Evolutionary conservation across 371 early-diverging fungal genomes (phyloP).

Genomic region (Massospora cicadina): DNA sequence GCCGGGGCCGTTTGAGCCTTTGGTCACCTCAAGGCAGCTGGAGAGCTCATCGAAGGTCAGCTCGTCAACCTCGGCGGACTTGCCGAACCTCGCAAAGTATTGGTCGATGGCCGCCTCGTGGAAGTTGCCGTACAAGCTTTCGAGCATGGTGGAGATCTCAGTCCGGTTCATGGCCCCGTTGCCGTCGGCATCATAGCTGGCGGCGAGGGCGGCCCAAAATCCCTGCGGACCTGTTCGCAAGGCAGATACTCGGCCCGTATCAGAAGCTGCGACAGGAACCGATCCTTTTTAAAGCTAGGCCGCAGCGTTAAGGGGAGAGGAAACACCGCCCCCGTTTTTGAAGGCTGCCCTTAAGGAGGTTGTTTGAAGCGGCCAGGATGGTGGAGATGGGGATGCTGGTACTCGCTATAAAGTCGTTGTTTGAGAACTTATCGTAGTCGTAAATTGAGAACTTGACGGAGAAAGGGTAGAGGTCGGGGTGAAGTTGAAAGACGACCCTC

Average conservation of each 20-base stretch:
- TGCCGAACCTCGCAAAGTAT: slow-evolving; percentile 37
- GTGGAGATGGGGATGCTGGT: slow-evolving; percentile 22
- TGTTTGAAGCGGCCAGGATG: slow-evolving; percentile 13
- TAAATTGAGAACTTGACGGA: slow-evolving; percentile 47
- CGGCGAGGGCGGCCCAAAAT: slow-evolving; percentile 56
- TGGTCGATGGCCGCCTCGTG: slow-evolving; percentile 40
- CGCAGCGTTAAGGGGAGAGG: slow-evolving; percentile 21
- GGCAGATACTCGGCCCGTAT: slow-evolving; percentile 43
- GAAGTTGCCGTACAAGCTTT: slow-evolving; percentile 50
- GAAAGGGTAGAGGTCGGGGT: slow-evolving; percentile 32
- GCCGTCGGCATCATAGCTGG: slow-evolving; percentile 37
- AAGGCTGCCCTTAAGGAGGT: not conserved
- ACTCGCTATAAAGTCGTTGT: slow-evolving; percentile 48
- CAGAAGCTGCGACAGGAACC: slow-evolving; percentile 22
- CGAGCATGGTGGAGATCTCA: slow-evolving; percentile 55
- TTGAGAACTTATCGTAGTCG: slow-evolving; percentile 58
- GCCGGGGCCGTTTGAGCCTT: slow-evolving; percentile 13
- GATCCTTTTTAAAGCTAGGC: slow-evolving; percentile 22
- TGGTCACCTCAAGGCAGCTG: slow-evolving; percentile 34
- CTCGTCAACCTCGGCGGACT: slow-evolving; percentile 34
- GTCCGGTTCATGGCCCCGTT: slow-evolving; percentile 29
- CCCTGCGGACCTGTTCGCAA: slow-evolving; percentile 36
- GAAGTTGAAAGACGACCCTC: slow-evolving; percentile 41
- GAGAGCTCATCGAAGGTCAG: slow-evolving; percentile 45
- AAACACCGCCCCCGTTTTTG: not conserved